Base-by-base conservation (phyloP, 2,329 filamentous ascomycete genomes). In the Diplodia sapinea region DNA sequence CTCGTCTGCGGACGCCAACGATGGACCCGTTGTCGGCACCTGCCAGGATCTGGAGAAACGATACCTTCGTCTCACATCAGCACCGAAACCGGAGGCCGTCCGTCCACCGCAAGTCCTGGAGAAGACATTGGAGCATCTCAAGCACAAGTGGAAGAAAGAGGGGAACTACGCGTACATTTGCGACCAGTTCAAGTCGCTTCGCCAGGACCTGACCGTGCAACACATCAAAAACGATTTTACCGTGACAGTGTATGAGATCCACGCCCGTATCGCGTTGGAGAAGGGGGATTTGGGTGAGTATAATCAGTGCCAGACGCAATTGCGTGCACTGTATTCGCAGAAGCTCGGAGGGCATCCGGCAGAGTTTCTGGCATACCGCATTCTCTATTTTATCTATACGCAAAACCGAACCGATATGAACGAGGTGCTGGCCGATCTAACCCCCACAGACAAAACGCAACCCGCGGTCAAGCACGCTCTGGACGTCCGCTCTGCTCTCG, bases 221-320 rank as follows among this genome's bases (percentile, higher is more conserved):
- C 94, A 92, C 76, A 93, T 99, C 82, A 94, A 93, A 82, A 97
- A 93, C 80, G 92, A 96, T 65, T 98, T 99, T 78, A 98, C 95
- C 31, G 94, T 98, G 71, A 91, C 87, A 70, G 95, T 97, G 57
- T 99, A 99, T 81, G 95, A 99, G 82, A 96, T 94, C 70, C 95
- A 99, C 82, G 95, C 94, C 71, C 90, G 95, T 69, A 98, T 99
- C 82, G 95, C 95, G 73, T 85, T 99, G 81, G 94, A 99, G 82
- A 97, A 96, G 87, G 93, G 92, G 82, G 95, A 99, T 85, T 88
- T 98, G 84, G 94, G 95, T 99, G 95, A 99, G 95, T 99, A 99
- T 95, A 99, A 99, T 85, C 95, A 99, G 87, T 99, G 95, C 82
- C 95, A 99, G 85, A 98, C 95, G 76, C 95, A 99, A 83, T 86